Base-by-base conservation (phyloP, 140 eudicot species). In the Cichorium intybus region DNA sequence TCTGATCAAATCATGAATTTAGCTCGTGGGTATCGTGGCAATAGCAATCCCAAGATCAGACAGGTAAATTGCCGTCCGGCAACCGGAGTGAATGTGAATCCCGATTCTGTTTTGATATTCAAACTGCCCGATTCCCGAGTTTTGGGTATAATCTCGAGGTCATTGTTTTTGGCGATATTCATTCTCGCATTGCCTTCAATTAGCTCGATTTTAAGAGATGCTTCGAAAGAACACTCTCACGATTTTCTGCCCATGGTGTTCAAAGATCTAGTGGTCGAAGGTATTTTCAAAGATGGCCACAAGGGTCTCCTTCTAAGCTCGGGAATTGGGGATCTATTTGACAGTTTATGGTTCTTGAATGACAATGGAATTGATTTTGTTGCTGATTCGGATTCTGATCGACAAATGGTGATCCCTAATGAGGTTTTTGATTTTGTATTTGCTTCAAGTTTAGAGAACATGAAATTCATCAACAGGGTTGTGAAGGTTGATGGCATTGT, bases 141-240 rank as follows among this genome's bases (percentile, higher is more conserved):
- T 48, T 69, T 88, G 66, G 75, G 81, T 21, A 60, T 84, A 9
- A 21, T 88, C 46, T 84, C 85, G 1, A 69, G 82, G 76, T 84
- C 85, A 14, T 76, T 87, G 73, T 62, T 81, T 50, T 61, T 88
- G 62, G 85, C 80, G 5, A 21, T 85, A 50, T 21, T 82, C 60
- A 54, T 88, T 22, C 66, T 81, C 28, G 57, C 83, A 62, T 72
- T 88, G 81, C 96, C 96, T 39, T 77, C 76, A 4, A 51, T 88
- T 62, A 71, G 76, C 10, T 68, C 81, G 1, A 26, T 69, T 33
- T 52, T 73, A 7, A 65, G 62, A 52, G 74, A 69, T 35, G 56
- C 72, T 49, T 62, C 80, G 48, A 7, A 59, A 6, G 62, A 29
- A 53, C 26, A 31, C 1, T 7, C 26, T 24, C 63, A 82, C 1